Base-by-base conservation (phyloP, 177 flowering plant genomes). In the Vitis hybrid region DNA sequence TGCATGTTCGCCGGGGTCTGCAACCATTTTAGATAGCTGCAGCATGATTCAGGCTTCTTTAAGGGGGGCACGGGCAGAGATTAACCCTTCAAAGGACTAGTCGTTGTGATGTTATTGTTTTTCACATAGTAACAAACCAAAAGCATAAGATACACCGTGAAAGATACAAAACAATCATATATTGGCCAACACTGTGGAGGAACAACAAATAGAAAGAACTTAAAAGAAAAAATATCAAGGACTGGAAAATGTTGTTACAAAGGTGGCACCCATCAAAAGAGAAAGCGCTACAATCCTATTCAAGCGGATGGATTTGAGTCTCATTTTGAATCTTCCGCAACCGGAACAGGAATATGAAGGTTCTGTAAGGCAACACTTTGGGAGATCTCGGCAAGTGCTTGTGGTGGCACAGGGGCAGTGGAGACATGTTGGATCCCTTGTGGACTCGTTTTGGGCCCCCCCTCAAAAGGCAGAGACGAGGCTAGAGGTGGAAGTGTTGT, bases 391-490 rank as follows among this genome's bases (percentile, higher is more conserved):
- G 22, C 45, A 20, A 67, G 11, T 20, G n/a, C 72, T 52, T 66
- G 52, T 69, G 79, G 62, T 5, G 73, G 22, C 16, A 66, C 11
- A 3, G 74, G 68, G 48, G 14, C 56, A 55, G 73, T 31, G 7
- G 45, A 53, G 22, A 65, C 55, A 11, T 78, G 78, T 66, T 59
- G 69, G 5, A 31, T 63, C 26, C 20, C 59, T 22, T n/a, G 69
- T 33, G 55, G 18, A 51, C 64, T 57, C 26, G 31, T 59, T 29
- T 72, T 15, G n/a, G 60, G 51, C n/a, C 53, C n/a, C 2, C 16
- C 58, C 45, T 61, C 73, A 22, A 76, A 33, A 53, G 80, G 60
- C 26, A 48, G 16, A 26, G 75, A 29, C 12, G 76, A 70, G 49
- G 62, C 26, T n/a, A 26, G 66, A 3, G 74, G 68, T 18, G 33